These are phyloP conservation scores for Neoscytalidium dimidiatum DNA, from an alignment of 2,329 filamentous ascomycete species.

Conservation along the genomic window DNA sequence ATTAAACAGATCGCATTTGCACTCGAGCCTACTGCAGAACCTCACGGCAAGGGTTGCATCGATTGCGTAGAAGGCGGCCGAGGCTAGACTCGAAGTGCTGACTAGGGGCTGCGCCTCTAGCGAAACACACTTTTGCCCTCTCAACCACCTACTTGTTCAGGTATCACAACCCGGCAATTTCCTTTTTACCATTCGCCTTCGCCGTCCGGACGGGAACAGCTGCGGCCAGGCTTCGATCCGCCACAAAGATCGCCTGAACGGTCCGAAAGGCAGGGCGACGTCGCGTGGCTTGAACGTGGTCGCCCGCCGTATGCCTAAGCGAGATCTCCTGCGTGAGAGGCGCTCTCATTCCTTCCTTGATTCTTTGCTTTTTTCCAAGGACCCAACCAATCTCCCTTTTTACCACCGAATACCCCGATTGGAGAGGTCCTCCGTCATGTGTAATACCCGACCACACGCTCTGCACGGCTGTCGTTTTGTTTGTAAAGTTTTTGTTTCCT, in stretches of 20 bases:
- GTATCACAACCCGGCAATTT: conserved; percentile 7
- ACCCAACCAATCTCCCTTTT: background rate
- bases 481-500: background rate
- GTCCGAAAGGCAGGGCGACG: conserved; percentile 5
- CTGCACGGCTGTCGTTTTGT: conserved; percentile 1
- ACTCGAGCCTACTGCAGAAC: conserved; percentile 10
- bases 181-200: background rate
- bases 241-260: background rate
- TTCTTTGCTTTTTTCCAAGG: background rate
- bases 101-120: conserved; percentile 9
- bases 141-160: conserved; percentile 9
- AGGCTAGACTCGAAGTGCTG: conserved; percentile 6
- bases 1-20: conserved; percentile 14
- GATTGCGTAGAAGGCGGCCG: conserved; percentile 15
- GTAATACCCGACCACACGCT: conserved; percentile 6
- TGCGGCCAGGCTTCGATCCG: background rate
- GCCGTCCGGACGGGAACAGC: background rate
- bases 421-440: conserved; percentile 1
- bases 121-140: background rate
- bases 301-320: background rate
- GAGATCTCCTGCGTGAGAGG: background rate
- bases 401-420: conserved; percentile 15
- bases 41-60: conserved; percentile 13
- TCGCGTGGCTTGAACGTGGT: conserved; percentile 14
- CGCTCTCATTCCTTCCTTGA: background rate